Evolutionary conservation across 2,329 filamentous ascomycete species (phyloP).

Genomic region (Fusarium sp.): DNA sequence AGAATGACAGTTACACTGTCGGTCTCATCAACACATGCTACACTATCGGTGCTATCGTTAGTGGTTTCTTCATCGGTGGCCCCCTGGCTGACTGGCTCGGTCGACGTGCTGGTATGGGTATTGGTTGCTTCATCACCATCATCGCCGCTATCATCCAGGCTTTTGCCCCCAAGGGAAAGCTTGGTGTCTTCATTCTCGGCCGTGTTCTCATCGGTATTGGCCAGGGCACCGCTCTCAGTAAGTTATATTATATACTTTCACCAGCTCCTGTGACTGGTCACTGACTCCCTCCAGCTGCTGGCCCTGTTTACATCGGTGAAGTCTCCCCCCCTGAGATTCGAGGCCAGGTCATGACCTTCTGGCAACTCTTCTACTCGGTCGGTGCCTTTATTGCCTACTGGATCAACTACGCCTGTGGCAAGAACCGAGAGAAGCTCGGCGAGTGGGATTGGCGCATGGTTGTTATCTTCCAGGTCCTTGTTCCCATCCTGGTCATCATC

Average conservation of each 20-base stretch:
- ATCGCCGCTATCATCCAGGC: conserved; percentile 76
- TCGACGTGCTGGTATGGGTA: conserved; percentile 71
- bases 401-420: conserved; percentile 72
- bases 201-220: conserved; percentile 76
- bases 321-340: conserved; percentile 71
- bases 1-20: conserved; percentile 57
- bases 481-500: conserved; percentile 69
- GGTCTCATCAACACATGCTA: conserved; percentile 73
- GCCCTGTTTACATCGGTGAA: conserved; percentile 78
- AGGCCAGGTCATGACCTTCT: conserved; percentile 73
- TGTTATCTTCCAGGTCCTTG: conserved; percentile 77
- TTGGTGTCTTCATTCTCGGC: conserved; percentile 75
- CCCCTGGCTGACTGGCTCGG: conserved; percentile 70
- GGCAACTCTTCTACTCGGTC: conserved; percentile 73
- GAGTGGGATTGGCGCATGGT: conserved; percentile 81
- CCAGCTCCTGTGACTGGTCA: neutral
- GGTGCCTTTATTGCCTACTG: conserved; percentile 62
- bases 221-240: conserved; percentile 72
- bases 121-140: conserved; percentile 72
- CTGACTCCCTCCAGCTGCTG: conserved; percentile 59
- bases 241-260: neutral
- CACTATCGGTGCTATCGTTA: conserved; percentile 75
- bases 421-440: conserved; percentile 65
- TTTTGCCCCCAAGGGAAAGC: conserved; percentile 68
- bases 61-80: conserved; percentile 75